Conservation (phyloP, 2,329 filamentous ascomycete genomes). For the Colletotrichum godetiae region DNA sequence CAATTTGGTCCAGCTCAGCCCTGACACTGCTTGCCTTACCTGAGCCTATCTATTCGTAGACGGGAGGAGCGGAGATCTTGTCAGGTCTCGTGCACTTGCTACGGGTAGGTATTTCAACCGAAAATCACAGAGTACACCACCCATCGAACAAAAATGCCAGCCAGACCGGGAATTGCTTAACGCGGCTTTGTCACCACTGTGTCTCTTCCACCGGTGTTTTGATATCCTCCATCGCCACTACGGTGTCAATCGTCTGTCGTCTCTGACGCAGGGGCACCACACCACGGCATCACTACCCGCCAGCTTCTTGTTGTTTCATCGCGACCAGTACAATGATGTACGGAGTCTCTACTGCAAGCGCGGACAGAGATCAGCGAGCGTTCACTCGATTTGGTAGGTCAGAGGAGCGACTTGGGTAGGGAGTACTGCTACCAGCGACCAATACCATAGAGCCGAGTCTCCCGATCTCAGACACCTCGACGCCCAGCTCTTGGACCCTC, state of each 20-base stretch:
- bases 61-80: neutral
- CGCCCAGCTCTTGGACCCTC: conserved; percentile 27
- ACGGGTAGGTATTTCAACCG: too few relatives aligned
- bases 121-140: too few relatives aligned
- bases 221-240: neutral
- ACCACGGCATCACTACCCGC: conserved; percentile 8
- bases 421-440: conserved; percentile 1
- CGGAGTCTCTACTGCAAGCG: conserved; percentile 1
- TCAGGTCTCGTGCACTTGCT: neutral
- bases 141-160: too few relatives aligned
- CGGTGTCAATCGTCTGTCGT: neutral
- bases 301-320: conserved; percentile 23
- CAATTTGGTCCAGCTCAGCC: conserved; percentile 21
- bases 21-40: conserved; percentile 20
- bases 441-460: conserved; percentile 8
- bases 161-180: too few relatives aligned
- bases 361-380: conserved; percentile 21
- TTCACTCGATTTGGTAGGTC: conserved; percentile 5
- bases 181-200: too few relatives aligned
- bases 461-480: neutral
- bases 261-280: conserved; percentile 19
- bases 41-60: conserved; percentile 1
- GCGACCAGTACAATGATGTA: neutral
- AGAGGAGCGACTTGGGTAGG: neutral
- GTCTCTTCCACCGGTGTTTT: neutral